phyloP scores from a whole-genome alignment of 148 eudicot species.

The Chenopodium suecicum region DNA sequence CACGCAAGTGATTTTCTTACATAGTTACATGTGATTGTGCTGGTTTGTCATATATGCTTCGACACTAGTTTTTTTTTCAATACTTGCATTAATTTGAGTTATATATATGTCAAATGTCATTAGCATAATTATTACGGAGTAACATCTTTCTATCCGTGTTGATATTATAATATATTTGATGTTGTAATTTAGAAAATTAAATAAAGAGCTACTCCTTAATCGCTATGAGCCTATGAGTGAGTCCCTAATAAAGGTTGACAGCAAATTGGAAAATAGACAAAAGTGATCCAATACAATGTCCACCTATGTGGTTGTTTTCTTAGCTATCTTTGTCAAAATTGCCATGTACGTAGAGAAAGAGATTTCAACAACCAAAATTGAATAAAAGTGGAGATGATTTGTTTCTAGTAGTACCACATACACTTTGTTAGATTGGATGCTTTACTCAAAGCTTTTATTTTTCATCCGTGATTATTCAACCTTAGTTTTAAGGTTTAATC shows the following conservation, averaged over 20 bases:
- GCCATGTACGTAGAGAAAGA: constrained; percentile 1
- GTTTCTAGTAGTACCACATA: neutral
- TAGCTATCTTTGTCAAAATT: constrained; percentile 1
- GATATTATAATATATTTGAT: too few species aligned
- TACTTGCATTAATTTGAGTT: too few species aligned
- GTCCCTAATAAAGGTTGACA: neutral
- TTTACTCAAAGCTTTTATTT: neutral
- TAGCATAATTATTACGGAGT: too few species aligned
- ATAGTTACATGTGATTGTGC: too few species aligned
- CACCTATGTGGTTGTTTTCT: neutral
- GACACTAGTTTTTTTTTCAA: too few species aligned
- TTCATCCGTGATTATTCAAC: neutral
- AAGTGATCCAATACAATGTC: neutral
- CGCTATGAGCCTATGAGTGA: too few species aligned
- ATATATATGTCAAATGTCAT: too few species aligned
- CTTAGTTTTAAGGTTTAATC: neutral
- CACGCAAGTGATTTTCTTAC: too few species aligned
- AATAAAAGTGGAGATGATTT: neutral
- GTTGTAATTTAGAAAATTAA: too few species aligned
- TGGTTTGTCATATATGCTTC: too few species aligned
- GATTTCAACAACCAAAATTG: neutral
- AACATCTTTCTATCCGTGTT: too few species aligned
- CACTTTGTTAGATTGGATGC: neutral
- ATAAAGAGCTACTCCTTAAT: too few species aligned
- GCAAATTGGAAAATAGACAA: neutral